phyloP scores from a whole-genome alignment of 2,329 filamentous ascomycete genomes.

The Cucurbitaria berberidis region DNA sequence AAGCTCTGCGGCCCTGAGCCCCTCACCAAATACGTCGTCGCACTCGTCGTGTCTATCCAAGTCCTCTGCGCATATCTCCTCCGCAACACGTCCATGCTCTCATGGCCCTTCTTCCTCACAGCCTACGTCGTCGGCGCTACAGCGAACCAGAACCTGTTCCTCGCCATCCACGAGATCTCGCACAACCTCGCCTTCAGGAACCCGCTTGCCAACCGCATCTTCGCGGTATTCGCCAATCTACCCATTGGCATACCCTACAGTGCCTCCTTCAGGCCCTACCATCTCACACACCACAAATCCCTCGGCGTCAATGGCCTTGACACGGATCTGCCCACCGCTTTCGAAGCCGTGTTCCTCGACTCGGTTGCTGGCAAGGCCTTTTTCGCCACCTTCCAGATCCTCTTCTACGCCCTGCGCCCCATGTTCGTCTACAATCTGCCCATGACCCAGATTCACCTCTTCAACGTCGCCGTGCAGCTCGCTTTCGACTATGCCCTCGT shows the following conservation, averaged over 20 bases:
- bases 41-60: slow-evolving; percentile 83
- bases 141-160: slow-evolving; percentile 96
- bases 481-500: slow-evolving; percentile 77
- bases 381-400: slow-evolving; percentile 98
- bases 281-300: slow-evolving; percentile 98
- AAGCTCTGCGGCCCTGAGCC: slow-evolving; percentile 97
- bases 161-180: slow-evolving; percentile 98
- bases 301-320: slow-evolving; percentile 95
- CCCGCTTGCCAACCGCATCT: slow-evolving; percentile 76
- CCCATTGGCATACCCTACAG: slow-evolving; percentile 96
- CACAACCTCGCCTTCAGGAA: slow-evolving; percentile 95
- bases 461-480: slow-evolving; percentile 81
- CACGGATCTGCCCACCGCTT: slow-evolving; percentile 88
- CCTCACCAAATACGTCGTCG: slow-evolving; percentile 90
- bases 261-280: slow-evolving; percentile 96
- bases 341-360: slow-evolving; percentile 92
- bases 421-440: slow-evolving; percentile 93
- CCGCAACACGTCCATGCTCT: slow-evolving; percentile 77
- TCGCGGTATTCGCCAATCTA: slow-evolving; percentile 93
- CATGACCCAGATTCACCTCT: slow-evolving; percentile 80
- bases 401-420: slow-evolving; percentile 96
- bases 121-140: slow-evolving; percentile 94
- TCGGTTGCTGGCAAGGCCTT: slow-evolving; percentile 96
- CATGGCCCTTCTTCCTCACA: slow-evolving; percentile 81
- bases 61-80: slow-evolving; percentile 78